These are phyloP conservation scores for Penicillium coffeae DNA, from an alignment of 495 filamentous ascomycete genomes.

Conservation along the genomic window DNA sequence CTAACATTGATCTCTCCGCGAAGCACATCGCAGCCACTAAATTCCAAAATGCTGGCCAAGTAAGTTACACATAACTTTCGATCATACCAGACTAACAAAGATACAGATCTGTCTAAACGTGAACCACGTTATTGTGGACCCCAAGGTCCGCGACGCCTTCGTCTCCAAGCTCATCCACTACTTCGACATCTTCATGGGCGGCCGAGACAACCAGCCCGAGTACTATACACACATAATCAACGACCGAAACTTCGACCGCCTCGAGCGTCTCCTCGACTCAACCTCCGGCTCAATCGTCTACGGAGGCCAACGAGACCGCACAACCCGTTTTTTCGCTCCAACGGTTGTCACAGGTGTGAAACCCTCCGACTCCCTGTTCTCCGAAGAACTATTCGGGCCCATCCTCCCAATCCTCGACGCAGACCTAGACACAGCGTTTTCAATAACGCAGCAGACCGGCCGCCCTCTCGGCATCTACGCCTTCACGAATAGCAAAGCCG, in stretches of 20 bases:
- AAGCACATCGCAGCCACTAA: slow-evolving; percentile 77
- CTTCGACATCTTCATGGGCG: slow-evolving; percentile 61
- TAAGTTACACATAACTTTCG: neutral
- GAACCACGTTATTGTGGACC: slow-evolving; percentile 78
- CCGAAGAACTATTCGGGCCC: slow-evolving; percentile 81
- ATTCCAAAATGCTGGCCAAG: slow-evolving; percentile 71
- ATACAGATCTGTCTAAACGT: slow-evolving; percentile 66
- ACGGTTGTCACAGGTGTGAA: slow-evolving; percentile 70
- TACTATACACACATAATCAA: slow-evolving; percentile 71
- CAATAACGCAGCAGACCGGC: slow-evolving; percentile 60
- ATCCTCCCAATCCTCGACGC: slow-evolving; percentile 70
- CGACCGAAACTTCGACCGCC: slow-evolving; percentile 66
- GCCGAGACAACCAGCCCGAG: slow-evolving; percentile 59
- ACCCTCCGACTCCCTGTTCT: slow-evolving; percentile 62
- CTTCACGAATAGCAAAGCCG: slow-evolving; percentile 63
- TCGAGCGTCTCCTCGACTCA: slow-evolving; percentile 71
- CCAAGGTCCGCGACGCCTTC: slow-evolving; percentile 60
- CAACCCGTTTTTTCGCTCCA: slow-evolving; percentile 68
- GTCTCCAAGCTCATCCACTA: slow-evolving; percentile 59
- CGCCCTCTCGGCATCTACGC: slow-evolving; percentile 65
- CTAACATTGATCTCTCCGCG: slow-evolving; percentile 70
- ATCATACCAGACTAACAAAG: neutral
- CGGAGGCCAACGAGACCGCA: slow-evolving; percentile 65
- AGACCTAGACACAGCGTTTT: slow-evolving; percentile 67
- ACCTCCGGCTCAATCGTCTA: slow-evolving; percentile 71